Percentiles rank a stretch among this genome's conserved stretches.
phyloP scores from a whole-genome alignment of 2,329 filamentous ascomycete species.

The Ophioceras dolichostomum region DNA sequence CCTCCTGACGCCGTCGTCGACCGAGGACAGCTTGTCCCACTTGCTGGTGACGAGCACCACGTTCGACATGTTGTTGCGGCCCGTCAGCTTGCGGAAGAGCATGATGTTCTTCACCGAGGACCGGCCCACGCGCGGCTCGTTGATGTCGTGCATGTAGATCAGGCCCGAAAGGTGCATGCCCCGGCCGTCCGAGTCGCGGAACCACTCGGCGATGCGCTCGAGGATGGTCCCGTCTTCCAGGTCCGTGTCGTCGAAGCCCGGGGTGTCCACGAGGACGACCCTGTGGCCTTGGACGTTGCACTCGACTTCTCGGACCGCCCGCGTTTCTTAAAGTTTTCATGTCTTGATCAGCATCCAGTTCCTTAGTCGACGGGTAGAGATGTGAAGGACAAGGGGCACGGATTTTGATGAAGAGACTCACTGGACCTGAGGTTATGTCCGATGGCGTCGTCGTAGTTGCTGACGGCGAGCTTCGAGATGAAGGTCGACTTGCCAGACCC shows the following conservation, averaged over 20 bases:
- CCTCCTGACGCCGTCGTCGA: slow-evolving; percentile 10
- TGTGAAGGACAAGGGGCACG: neutral
- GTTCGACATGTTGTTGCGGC: neutral
- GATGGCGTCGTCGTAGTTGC: neutral
- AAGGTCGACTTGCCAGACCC: neutral
- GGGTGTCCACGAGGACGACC: neutral
- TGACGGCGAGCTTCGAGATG: neutral
- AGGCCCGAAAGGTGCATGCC: neutral
- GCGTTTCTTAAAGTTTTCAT: neutral
- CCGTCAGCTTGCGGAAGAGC: neutral
- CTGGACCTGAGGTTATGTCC: neutral
- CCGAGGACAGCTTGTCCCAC: neutral
- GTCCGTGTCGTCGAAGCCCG: neutral
- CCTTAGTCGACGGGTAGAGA: neutral
- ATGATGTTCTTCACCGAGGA: neutral
- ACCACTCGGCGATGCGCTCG: neutral
- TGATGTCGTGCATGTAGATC: slow-evolving; percentile 1
- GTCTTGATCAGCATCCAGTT: neutral
- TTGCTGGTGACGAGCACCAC: neutral
- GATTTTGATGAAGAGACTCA: neutral
- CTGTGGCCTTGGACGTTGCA: neutral
- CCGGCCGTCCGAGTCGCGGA: neutral
- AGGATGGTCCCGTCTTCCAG: neutral
- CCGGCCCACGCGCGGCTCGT: neutral
- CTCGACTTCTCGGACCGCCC: neutral